These are phyloP conservation scores for Penicillium thymicola DNA, from an alignment of 2,329 filamentous ascomycete species.

Conservation along the genomic window DNA sequence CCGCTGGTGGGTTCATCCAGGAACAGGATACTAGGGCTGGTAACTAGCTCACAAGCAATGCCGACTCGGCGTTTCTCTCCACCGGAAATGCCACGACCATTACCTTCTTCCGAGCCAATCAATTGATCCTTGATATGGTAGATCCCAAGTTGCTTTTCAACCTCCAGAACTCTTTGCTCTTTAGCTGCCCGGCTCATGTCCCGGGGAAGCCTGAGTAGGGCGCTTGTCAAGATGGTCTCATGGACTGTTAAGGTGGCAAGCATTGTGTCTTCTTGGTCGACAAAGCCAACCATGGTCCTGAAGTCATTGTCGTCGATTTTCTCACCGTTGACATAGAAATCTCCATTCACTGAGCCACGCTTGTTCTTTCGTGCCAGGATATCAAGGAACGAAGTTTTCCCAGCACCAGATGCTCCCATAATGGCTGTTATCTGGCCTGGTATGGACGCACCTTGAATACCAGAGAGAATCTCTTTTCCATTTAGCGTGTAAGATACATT, in stretches of 20 bases:
- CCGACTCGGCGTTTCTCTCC: slow-evolving; percentile 95
- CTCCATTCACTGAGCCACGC: slow-evolving; percentile 70
- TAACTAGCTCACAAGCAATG: slow-evolving; percentile 96
- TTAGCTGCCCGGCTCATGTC: slow-evolving; percentile 88
- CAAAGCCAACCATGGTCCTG: slow-evolving; percentile 89
- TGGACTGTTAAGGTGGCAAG: slow-evolving; percentile 93
- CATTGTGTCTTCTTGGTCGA: slow-evolving; percentile 98
- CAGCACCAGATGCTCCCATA: slow-evolving; percentile 96
- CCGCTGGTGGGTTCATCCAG: slow-evolving; percentile 96
- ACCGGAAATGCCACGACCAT: slow-evolving; percentile 90
- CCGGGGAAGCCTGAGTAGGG: slow-evolving; percentile 81
- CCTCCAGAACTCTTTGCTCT: slow-evolving; percentile 84
- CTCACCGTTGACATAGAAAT: slow-evolving; percentile 92
- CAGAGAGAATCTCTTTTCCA: slow-evolving; percentile 77
- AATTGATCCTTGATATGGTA: slow-evolving; percentile 90
- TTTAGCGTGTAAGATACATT: slow-evolving; percentile 84
- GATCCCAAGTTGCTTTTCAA: slow-evolving; percentile 94
- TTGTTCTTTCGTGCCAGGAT: slow-evolving; percentile 97
- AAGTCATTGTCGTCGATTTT: slow-evolving; percentile 81
- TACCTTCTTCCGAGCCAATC: slow-evolving; percentile 93
- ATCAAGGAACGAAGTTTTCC: slow-evolving; percentile 95
- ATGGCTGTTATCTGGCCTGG: slow-evolving; percentile 96
- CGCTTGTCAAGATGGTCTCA: slow-evolving; percentile 94
- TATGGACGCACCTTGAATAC: slow-evolving; percentile 80
- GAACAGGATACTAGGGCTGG: slow-evolving; percentile 94